Base-by-base conservation (phyloP, 2,329 filamentous ascomycete genomes). In the Neonectria coccinea region DNA sequence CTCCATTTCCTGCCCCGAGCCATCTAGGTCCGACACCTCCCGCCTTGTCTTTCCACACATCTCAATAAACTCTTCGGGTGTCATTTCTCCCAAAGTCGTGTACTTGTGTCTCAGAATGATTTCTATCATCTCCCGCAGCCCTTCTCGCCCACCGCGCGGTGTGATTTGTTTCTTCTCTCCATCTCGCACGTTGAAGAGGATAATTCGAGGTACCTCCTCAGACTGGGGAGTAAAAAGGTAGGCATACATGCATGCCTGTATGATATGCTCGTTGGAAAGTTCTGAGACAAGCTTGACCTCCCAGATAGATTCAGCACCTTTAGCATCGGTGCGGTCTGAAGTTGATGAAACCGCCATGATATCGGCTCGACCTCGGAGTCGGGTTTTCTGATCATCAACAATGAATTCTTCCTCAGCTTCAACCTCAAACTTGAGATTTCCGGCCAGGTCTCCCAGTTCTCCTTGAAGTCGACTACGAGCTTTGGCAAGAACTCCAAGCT, bases 241-340 rank as follows among this genome's bases (percentile, higher is more conserved):
- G 33, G 70, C 71, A 65, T 77, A 77, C 7, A 62, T 54, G 20
- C 69, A 73, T 11, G 67, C 67, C 41, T 77, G 75, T 11, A 77
- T 45, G 14, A 73, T 53, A 16, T 77, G 69, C 44, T 74, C 66
- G 10, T 69, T 65, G 12, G 70, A 64, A 12, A 77, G 67, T 7
- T 67, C 14, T 4, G 66, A 65, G 5, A 75, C 73, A 60, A 77
- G 77, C 41, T 77, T 77, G 52, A 77, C 71, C 64, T 77, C 75
- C 74, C 74, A 76, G 25, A 77, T 53, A 12, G 64, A 47, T 16
- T 67, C 47, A 16, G 50, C 16, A 12, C 36, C 20, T 10, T 47
- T 18, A 1, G 44, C 56, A 11, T 41, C 10, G 3, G 58, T 22
- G 20, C 12, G n/a, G 36, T 18, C 56, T 1, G 29, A 22, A 20